Evolutionary conservation across 768 basidiomycete genomes (phyloP).

Genomic region (Lactifluus volemus): DNA sequence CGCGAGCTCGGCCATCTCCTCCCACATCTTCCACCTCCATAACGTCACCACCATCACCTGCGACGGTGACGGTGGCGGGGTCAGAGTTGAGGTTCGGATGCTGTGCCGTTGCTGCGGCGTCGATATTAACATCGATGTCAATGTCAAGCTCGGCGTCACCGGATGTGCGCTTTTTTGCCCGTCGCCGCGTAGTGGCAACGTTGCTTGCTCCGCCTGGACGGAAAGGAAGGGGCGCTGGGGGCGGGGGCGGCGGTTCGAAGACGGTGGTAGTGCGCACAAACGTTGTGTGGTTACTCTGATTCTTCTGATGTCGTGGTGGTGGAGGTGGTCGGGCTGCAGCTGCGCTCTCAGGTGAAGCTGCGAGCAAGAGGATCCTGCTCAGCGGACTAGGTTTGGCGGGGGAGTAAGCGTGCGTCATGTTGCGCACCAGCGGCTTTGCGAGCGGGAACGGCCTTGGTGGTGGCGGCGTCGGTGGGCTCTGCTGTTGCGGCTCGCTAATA

Average conservation of each 20-base stretch:
- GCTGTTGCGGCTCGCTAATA: not conserved
- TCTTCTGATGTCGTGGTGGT: too few relatives aligned
- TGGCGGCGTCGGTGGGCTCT: slow-evolving; percentile 27
- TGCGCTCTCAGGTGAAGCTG: slow-evolving; percentile 45
- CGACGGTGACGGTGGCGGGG: too few relatives aligned
- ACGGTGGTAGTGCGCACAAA: not conserved
- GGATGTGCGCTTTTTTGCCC: slow-evolving; percentile 6
- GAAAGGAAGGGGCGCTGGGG: slow-evolving; percentile 5
- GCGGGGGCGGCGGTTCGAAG: slow-evolving; percentile 1
- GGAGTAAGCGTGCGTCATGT: slow-evolving; percentile 76
- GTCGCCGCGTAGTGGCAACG: slow-evolving; percentile 14
- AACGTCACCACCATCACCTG: not conserved
- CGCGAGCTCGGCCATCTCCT: not conserved
- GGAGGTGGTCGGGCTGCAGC: slow-evolving; percentile 8
- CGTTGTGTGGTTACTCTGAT: not conserved
- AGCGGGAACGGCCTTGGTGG: slow-evolving; percentile 51
- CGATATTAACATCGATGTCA: slow-evolving; percentile 7
- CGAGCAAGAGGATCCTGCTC: slow-evolving; percentile 68
- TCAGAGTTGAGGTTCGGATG: not conserved
- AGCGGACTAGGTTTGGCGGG: slow-evolving; percentile 74
- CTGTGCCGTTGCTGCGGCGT: too few relatives aligned
- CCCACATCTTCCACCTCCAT: slow-evolving; percentile 1
- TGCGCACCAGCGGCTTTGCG: slow-evolving; percentile 59
- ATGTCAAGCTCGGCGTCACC: slow-evolving; percentile 10
- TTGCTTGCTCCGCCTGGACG: slow-evolving; percentile 10